These are phyloP conservation scores for Cladosporium sphaerospermum DNA, from an alignment of 2,329 filamentous ascomycete genomes.

Conservation along the genomic window DNA sequence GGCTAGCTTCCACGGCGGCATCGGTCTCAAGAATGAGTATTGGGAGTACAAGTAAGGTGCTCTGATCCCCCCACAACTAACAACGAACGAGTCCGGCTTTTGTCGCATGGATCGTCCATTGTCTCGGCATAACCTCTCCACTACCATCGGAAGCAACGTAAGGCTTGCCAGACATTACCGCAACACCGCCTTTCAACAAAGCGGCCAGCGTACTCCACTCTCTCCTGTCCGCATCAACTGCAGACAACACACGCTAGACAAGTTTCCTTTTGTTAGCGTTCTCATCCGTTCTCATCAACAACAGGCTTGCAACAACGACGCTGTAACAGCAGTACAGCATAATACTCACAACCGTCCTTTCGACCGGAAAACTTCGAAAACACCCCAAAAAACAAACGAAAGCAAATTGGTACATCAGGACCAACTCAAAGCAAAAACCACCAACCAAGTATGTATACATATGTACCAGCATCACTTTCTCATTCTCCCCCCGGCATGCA, in stretches of 20 bases:
- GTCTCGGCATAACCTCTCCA: neutral
- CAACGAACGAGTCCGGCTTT: neutral
- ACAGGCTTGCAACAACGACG: neutral
- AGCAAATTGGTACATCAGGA: neutral
- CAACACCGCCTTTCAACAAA: neutral
- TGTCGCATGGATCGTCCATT: too few species aligned
- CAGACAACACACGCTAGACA: neutral
- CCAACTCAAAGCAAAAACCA: neutral
- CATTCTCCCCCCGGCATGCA: too few species aligned
- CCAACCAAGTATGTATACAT: neutral
- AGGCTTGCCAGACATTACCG: neutral
- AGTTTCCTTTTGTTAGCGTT: neutral
- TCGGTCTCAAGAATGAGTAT: neutral
- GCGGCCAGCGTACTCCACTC: neutral
- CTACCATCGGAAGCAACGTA: neutral
- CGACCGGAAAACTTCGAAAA: neutral
- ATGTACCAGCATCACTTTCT: neutral
- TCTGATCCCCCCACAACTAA: neutral
- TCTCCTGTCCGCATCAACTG: conserved; percentile 6
- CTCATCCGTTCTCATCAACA: neutral
- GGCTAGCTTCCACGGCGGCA: conserved; percentile 4
- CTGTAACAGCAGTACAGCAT: neutral
- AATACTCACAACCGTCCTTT: neutral
- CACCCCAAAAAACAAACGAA: neutral
- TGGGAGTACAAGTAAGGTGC: neutral